Evolutionary conservation across 129 eudicot species (phyloP).

Genomic region (Escallonia herrerae): DNA sequence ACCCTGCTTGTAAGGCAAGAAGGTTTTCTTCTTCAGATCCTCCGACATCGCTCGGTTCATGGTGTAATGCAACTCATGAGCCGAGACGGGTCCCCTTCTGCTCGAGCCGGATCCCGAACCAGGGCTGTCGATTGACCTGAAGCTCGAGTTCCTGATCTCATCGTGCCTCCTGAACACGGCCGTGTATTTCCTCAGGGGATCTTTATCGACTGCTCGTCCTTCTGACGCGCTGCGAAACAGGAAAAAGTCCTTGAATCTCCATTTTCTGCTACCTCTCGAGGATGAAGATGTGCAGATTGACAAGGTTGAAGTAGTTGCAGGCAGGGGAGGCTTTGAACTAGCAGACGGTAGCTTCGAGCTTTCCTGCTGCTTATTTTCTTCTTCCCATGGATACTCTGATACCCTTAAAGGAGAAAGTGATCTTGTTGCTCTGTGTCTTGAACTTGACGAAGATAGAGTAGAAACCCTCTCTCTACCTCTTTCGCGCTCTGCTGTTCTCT

Average conservation of each 20-base stretch:
- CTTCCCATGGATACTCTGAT: constrained; percentile 39
- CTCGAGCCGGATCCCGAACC: constrained; percentile 35
- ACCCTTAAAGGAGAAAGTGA: constrained; percentile 68
- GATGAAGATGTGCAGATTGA: constrained; percentile 18
- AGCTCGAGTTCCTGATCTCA: constrained; percentile 30
- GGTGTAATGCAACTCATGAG: constrained; percentile 88
- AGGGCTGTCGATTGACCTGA: constrained; percentile 16
- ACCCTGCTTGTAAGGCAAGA: constrained; percentile 91
- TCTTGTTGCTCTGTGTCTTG: constrained; percentile 49
- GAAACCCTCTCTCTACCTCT: constrained; percentile 49
- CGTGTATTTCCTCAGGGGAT: constrained; percentile 66
- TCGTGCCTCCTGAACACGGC: constrained; percentile 32
- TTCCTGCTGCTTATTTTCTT: constrained; percentile 12
- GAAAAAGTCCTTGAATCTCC: constrained; percentile 73
- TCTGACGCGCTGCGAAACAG: constrained; percentile 92
- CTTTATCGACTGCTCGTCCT: constrained; percentile 69
- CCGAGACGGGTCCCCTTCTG: constrained; percentile 52
- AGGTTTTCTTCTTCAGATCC: constrained; percentile 79
- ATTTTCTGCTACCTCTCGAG: constrained; percentile 30
- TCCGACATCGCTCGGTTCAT: constrained; percentile 66
- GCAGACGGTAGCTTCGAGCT: constrained; percentile 12
- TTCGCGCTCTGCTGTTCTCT: constrained; percentile 14
- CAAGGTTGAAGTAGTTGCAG: constrained; percentile 20
- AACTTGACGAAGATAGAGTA: constrained; percentile 29
- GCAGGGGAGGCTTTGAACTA: not conserved